Evolutionary conservation across 148 eudicot species (phyloP), one percentile per base, ranked within the genome.

Genomic region (Chenopodium formosanum): DNA sequence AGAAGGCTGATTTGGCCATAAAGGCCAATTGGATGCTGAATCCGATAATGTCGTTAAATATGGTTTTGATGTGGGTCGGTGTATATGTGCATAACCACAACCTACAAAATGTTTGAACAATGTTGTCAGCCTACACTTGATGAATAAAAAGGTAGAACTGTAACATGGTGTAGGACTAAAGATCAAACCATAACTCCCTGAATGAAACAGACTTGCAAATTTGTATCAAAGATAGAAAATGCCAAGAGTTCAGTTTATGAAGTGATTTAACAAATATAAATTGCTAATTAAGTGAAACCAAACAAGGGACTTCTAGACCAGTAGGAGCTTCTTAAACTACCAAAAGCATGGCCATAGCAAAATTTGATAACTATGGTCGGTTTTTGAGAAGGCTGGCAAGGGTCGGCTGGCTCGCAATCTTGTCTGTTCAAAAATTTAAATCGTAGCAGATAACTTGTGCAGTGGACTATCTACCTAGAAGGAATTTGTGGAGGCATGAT

Each of bases 71-170:
- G 32, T 25, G 12, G 73, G 47, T 73, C 14, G 4, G 71, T 62
- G 64, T 23, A 70, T 44, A 20, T 29, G 80, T 29, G 69, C 68
- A 69, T 46, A 75, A 66, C 66, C 48, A 62, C 40, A 22, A 44
- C 82, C 83, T 84, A 22, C 11, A 68, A 70, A 14, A 58, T 73
- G 37, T 69, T 56, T 32, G 25, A 80, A 69, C 37, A 17, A 60
- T 50, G 22, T 31, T 50, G 60, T 77, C n/a, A 79, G 8, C 19
- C 40, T 71, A 71, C 20, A 27, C 16, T 67, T 62, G 27, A 62
- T 62, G 66, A 65, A 65, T 52, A 52, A 11, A 14, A 14, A 52
- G 62, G 4, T 56, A 10, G 37, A 3, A 29, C 4, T 25, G 16
- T 25, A 67, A 67, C 11, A 67, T 67, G 16, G 16, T 27, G 25